A percentile compares a stretch with the other conserved stretches of the same genome.
Evolutionary conservation across 2,329 filamentous ascomycete genomes (phyloP).

Genomic region (Sporothrix curviconia): DNA sequence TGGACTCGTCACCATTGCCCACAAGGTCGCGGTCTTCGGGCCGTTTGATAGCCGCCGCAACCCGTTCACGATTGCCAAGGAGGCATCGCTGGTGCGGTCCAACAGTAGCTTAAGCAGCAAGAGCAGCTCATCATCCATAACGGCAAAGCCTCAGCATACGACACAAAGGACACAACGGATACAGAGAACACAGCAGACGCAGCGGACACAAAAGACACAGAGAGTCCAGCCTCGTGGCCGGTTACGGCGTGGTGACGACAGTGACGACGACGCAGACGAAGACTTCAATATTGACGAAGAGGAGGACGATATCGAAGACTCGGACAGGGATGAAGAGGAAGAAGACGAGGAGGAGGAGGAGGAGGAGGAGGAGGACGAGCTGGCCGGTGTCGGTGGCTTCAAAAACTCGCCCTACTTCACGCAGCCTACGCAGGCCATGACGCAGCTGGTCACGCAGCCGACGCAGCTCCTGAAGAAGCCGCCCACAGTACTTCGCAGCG

Average conservation of each 20-base stretch:
- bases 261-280: slow-evolving; percentile 36
- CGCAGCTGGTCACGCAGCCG: slow-evolving; percentile 42
- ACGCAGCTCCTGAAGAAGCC: slow-evolving; percentile 39
- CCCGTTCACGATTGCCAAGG: slow-evolving; percentile 15
- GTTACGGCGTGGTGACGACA: slow-evolving; percentile 31
- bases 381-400: slow-evolving; percentile 31
- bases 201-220: neutral
- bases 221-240: neutral
- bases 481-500: no score
- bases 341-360: slow-evolving; percentile 33
- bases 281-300: slow-evolving; percentile 23
- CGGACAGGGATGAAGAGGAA: slow-evolving; percentile 1
- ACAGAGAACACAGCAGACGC: neutral
- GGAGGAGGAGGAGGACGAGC: slow-evolving; percentile 43
- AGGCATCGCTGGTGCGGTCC: slow-evolving; percentile 8
- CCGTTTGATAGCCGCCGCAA: slow-evolving; percentile 6
- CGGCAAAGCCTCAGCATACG: neutral
- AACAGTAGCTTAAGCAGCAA: slow-evolving; percentile 9
- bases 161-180: neutral
- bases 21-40: slow-evolving; percentile 10
- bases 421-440: slow-evolving; percentile 39
- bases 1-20: slow-evolving; percentile 19
- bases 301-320: slow-evolving; percentile 33
- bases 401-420: slow-evolving; percentile 41
- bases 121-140: neutral